A percentile compares a stretch with the other conserved stretches of the same genome.
Conservation (phyloP, 805 yeast species). For the Cyberlindnera xylosilytica region DNA sequence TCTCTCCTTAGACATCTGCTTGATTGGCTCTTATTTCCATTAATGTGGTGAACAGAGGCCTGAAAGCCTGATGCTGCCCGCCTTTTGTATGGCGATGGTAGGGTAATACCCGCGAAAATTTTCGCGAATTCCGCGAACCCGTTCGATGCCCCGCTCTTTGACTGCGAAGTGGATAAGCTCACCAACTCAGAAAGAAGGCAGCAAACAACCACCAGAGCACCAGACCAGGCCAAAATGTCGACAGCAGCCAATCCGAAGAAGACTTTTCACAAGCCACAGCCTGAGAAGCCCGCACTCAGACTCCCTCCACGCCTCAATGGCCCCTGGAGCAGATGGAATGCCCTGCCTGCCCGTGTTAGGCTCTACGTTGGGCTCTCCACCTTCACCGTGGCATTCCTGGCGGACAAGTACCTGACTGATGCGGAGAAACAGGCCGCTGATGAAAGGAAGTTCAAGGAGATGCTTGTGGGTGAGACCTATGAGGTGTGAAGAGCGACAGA, state of each 20-base stretch:
- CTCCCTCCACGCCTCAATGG: conserved; percentile 1
- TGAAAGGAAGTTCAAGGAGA: conserved; percentile 15
- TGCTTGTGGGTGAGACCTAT: background rate
- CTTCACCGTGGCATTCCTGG: conserved; percentile 26
- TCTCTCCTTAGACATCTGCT: conserved; percentile 29
- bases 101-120: background rate
- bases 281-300: background rate
- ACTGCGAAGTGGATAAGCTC: no score
- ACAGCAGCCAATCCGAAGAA: background rate
- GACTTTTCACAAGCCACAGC: conserved; percentile 19
- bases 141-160: background rate
- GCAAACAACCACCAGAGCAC: no score
- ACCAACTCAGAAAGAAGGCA: background rate
- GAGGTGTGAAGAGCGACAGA: background rate
- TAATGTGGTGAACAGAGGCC: no score
- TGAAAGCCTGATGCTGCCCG: no score
- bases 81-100: no score
- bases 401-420: conserved; percentile 23
- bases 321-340: conserved; percentile 20
- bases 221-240: background rate
- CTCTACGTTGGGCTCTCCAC: conserved; percentile 28
- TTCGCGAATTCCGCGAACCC: background rate
- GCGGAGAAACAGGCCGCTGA: conserved; percentile 17
- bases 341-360: conserved; percentile 24
- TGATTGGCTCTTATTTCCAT: no score